Conservation (phyloP, 495 filamentous ascomycete species). For the Cladorrhinum samala region DNA sequence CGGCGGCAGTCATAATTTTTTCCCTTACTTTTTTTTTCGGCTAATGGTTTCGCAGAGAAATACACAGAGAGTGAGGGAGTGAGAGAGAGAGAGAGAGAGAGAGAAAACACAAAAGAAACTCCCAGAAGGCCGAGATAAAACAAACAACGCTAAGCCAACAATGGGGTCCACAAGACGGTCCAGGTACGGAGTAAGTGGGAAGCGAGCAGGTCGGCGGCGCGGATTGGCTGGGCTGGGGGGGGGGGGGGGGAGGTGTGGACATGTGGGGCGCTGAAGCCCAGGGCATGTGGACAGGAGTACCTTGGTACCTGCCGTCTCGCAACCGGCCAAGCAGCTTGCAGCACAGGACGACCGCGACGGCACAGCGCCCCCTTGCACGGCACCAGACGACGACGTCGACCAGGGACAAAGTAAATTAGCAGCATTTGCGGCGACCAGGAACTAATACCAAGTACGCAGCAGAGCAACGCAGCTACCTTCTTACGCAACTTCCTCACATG, state of each 20-base stretch:
- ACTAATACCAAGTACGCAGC: constrained; percentile 22
- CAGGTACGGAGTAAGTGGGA: neutral
- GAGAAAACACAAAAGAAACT: neutral
- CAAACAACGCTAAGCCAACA: constrained; percentile 8
- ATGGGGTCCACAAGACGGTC: neutral
- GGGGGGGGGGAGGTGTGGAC: constrained; percentile 4
- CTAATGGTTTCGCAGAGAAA: too few relatives aligned
- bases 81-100: neutral
- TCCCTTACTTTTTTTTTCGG: neutral
- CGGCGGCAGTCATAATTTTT: too few relatives aligned
- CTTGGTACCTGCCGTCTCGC: neutral
- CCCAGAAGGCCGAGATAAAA: neutral
- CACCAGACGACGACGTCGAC: constrained; percentile 33
- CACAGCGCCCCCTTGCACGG: constrained; percentile 24
- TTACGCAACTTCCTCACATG: constrained; percentile 28
- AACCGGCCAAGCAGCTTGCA: constrained; percentile 3
- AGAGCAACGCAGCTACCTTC: constrained; percentile 23
- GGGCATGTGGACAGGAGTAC: neutral
- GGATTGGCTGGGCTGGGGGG: neutral
- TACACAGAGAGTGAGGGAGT: neutral
- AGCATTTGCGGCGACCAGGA: constrained; percentile 31
- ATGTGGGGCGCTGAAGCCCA: neutral
- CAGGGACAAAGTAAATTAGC: constrained; percentile 34
- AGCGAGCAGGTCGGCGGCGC: constrained; percentile 11
- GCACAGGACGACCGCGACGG: constrained; percentile 14